Base-by-base conservation (phyloP, 768 basidiomycete genomes). In the Jaapia argillacea region DNA sequence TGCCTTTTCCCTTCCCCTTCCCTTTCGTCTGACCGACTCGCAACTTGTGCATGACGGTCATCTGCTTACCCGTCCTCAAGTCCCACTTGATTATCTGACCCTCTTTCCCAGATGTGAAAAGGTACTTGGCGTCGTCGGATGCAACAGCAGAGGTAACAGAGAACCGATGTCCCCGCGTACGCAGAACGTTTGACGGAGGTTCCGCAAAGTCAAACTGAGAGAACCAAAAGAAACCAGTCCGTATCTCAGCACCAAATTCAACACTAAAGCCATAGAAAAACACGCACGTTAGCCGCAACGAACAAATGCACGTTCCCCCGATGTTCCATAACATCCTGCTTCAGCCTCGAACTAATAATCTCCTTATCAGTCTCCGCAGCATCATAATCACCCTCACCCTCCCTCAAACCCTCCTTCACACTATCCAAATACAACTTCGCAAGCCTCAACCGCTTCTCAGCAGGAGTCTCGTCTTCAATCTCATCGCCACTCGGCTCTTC, bases 291-390 rank as follows among this genome's bases (percentile, higher is more conserved):
- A 43, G 86, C 79, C 22, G 85, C 85, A 40, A 94, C 67, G 57
- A 84, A 87, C 33, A 85, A 61, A 62, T 92, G 85, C 5, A 91
- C 68, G 61, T 85, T 92, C 40, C 91, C 92, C 4, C 88, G 80
- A 55, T 93, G 81, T 50, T 92, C 84, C 38, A 91, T 61, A 4
- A 94, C 91, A 65, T 97, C 94, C 58, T 91, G 81, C 58, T 91
- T 89, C 49, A 99, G 69, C 44, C 96, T 71, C 16, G 91, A 74
- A 36, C 86, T 86, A 48, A 99, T 87, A 48, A 97, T 70, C 51
- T 97, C 94, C 53, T 78, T 77, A 69, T 99, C 96, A 22, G 98
- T 81, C 52, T 97, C 93, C 1, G 88, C 92, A 4, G 96, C 96
- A 58, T 99, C 94, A 49, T 81, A 92, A 48, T 91, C 91, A 25